A percentile compares a stretch with the other conserved stretches of the same genome.
These are phyloP conservation scores for Phytophthora melonis DNA, from an alignment of 352 stramenopile species.

Conservation along the genomic window DNA sequence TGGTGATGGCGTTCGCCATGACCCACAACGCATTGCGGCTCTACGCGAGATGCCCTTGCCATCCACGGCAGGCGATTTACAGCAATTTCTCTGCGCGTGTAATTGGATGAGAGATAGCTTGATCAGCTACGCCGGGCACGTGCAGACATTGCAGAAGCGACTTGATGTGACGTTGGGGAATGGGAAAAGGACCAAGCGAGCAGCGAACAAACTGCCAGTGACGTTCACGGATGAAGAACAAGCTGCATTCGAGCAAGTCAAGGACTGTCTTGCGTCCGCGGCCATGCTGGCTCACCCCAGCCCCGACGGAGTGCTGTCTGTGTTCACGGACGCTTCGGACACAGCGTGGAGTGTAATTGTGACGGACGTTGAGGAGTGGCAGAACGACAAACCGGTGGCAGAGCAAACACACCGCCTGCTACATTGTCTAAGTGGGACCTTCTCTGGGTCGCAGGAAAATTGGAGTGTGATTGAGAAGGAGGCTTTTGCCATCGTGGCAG, in stretches of 20 bases:
- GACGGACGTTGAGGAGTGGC: conserved; percentile 1
- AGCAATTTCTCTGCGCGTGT: conserved; percentile 17
- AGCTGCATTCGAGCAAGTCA: not conserved
- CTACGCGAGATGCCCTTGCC: conserved; percentile 6
- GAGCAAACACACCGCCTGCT: conserved; percentile 6
- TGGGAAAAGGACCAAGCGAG: conserved; percentile 10
- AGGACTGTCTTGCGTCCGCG: not conserved
- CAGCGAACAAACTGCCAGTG: not conserved
- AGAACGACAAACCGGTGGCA: not conserved
- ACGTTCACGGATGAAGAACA: conserved; percentile 3
- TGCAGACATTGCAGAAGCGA: conserved; percentile 1
- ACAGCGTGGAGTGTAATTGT: conserved; percentile 5
- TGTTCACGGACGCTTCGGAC: conserved; percentile 8
- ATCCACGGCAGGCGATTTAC: conserved; percentile 1
- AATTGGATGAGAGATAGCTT: conserved; percentile 19
- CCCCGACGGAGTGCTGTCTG: not conserved
- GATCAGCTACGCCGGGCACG: conserved; percentile 1
- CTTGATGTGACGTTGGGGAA: conserved; percentile 3
- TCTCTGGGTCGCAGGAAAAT: conserved; percentile 5
- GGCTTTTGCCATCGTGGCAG: conserved; percentile 27
- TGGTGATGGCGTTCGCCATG: conserved; percentile 4
- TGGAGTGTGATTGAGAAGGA: conserved; percentile 25
- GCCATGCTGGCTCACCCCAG: conserved; percentile 2
- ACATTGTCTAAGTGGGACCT: conserved; percentile 1
- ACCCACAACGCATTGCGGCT: conserved; percentile 2